These are phyloP conservation scores for Rhizopogon sp. DNA, from an alignment of 768 basidiomycete species.

Conservation along the genomic window DNA sequence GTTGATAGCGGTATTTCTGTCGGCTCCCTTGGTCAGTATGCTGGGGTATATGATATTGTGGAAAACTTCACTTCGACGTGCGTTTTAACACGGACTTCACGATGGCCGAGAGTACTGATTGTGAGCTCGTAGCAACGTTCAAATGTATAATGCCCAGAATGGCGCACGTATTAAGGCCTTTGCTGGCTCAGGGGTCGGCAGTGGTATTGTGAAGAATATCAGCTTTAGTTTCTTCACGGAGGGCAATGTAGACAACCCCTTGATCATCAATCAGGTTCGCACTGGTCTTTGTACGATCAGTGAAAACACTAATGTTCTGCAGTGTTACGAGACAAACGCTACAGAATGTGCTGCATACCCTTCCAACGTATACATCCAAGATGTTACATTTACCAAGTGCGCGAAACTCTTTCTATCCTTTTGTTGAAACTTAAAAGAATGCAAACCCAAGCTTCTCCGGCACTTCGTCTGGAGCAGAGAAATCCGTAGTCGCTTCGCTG, in stretches of 20 bases:
- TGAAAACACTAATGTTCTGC: not conserved
- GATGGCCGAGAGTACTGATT: not conserved
- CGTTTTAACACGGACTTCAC: not conserved
- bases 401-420: slow-evolving; percentile 3
- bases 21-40: slow-evolving; percentile 43
- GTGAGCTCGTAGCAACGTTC: slow-evolving; percentile 29
- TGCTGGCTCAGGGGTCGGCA: slow-evolving; percentile 39
- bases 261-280: slow-evolving; percentile 32
- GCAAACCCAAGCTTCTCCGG: slow-evolving; percentile 25
- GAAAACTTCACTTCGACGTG: slow-evolving; percentile 29
- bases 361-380: slow-evolving; percentile 32
- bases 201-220: slow-evolving; percentile 24
- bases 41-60: slow-evolving; percentile 37
- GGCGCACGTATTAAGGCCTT: slow-evolving; percentile 51
- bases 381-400: slow-evolving; percentile 31
- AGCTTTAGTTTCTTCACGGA: slow-evolving; percentile 24
- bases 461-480: slow-evolving; percentile 34
- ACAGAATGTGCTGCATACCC: slow-evolving; percentile 33
- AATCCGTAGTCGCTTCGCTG: slow-evolving; percentile 35
- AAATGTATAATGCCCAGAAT: slow-evolving; percentile 42
- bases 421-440: slow-evolving; percentile 25
- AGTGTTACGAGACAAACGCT: slow-evolving; percentile 35
- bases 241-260: slow-evolving; percentile 37
- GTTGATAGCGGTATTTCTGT: slow-evolving; percentile 44
- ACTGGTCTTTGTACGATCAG: not conserved